Base-by-base conservation (phyloP, 441 rosid genomes). In the Viola pubescens region DNA sequence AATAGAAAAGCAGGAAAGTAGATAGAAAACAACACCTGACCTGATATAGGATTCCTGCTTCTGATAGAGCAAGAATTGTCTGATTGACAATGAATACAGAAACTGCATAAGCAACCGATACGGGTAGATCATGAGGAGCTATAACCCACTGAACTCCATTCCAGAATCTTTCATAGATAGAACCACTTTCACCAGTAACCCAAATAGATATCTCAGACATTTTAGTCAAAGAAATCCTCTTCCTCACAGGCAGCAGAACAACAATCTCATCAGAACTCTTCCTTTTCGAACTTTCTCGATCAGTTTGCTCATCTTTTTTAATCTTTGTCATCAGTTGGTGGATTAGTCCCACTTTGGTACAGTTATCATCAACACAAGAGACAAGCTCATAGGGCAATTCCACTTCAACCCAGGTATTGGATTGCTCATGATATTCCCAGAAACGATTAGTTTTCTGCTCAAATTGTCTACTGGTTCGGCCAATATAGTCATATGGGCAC, bases 111-210 rank as follows among this genome's bases (percentile, higher is more conserved):
- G 81, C 89, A n/a, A 82, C 78, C 16, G 73, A 62, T 37, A 66
- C 0, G 3, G 82, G 81, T 42, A 83, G 76, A 58, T 83, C 84
- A 65, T 80, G 94, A 9, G 86, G 94, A 8, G 86, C 89, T 49
- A 80, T 64, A 54, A 80, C 89, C 94, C 89, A 83, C 66, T 77
- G 87, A 8, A 84, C 83, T 60, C 89, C 86, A 75, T 86, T 86
- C 89, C 89, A 86, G 65, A 78, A 86, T 76, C 89, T 75, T 77
- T 86, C 89, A 54, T 83, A 80, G 64, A 81, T 78, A 7, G 82
- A 73, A 50, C 94, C 86, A 63, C 94, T 83, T 66, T 79, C 79
- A 48, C 88, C 86, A 10, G 89, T 83, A 44, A 86, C 73, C 94
- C 94, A 86, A 37, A 86, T 71, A 37, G 89, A 86, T 43, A 81